Base-by-base conservation (phyloP, 1,284 basidiomycete genomes). In the Puccinia coronata region DNA sequence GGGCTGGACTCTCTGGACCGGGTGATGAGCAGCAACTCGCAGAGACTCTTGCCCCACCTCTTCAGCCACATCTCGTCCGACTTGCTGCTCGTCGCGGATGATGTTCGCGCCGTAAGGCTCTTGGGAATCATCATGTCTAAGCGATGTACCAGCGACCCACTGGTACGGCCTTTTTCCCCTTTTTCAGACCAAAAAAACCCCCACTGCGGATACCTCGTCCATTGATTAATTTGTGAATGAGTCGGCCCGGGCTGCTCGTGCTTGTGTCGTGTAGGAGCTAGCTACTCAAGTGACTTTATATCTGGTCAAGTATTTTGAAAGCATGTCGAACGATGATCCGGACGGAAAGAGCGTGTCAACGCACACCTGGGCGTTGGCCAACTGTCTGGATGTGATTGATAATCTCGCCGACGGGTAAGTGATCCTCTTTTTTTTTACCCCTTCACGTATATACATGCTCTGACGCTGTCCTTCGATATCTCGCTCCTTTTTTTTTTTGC, bases 71-170 rank as follows among this genome's bases (percentile, higher is more conserved):
- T 80, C 12, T 14, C 41, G 2, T 53, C n/a, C 23, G 70, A 80
- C 61, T 47, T 80, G 59, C n/a, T 49, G 8, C 25, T 20, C 9
- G 70, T 41, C 55, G 39, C 28, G 59, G 59, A 80, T 31, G 79
- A 80, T 74, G 20, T 53, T 41, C 34, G 69, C 20, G 79, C 79
- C 23, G 51, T 80, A 34, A 57, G 79, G 23, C 57, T 80, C 36
- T 53, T 73, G 11, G 79, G 79, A 36, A 73, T 80, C 55, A 80
- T 80, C 12, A 34, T 80, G 39, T 80, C 79, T 18, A 80, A 74
- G 43, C 51, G 53, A 28, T 63, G 34, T 73, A 47, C 55, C 59
- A 61, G 20, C 31, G 36, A 74, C 28, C 70, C 79, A 43, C 41
- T 36, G 47, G 79, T 80, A 31, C 57, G 79, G 36, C 39, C 23